Base-by-base conservation (phyloP, 2,329 filamentous ascomycete species). In the Dactylella cylindrospora region DNA sequence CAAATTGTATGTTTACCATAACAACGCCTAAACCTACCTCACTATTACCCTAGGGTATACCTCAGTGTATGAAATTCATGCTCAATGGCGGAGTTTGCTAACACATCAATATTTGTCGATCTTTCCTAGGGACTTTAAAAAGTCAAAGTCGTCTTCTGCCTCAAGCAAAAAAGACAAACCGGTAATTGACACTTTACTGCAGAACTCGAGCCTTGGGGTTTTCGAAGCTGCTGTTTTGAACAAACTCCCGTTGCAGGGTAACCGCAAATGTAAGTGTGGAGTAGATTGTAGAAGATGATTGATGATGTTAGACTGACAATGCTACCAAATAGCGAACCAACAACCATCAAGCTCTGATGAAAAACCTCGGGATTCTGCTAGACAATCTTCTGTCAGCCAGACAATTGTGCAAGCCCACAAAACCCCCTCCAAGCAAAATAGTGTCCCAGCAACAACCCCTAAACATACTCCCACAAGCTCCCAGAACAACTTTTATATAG, bases 141-240 rank as follows among this genome's bases (percentile, higher is more conserved):
- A 54, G 53, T 64, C 31, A 43, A 67, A 57, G 50, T 38, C 52
- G 25, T 49, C 65, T 69, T 71, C 65, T 69, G 66, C 43, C 38
- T 71, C 29, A 68, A 71, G 68, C 52, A 72, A 55, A 66, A 67
- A 45, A 57, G 69, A 20, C 52, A 51, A 69, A 32, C 19, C 25
- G 6, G 39, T 64, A 36, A 33, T 65, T 32, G 55, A 67, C 59
- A 51, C 29, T 41, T 35, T 65, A 43, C 62, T 65, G 6, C 57
- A 62, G 20, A 49, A 28, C 8, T 62, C 57, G 6, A 41, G 49
- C 13, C 44, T 62, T 3, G 57, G 57, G 3, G 28, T 43, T 2
- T 54, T 62, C 20, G 57, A 62, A 28, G 54, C 44, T 6, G 29
- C 36, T 9, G 31, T 62, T 12, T 31, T 62, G 15, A 49, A 62